These are phyloP conservation scores for Pelargonium cotyledonis DNA, from an alignment of 441 rosid species.

Conservation along the genomic window DNA sequence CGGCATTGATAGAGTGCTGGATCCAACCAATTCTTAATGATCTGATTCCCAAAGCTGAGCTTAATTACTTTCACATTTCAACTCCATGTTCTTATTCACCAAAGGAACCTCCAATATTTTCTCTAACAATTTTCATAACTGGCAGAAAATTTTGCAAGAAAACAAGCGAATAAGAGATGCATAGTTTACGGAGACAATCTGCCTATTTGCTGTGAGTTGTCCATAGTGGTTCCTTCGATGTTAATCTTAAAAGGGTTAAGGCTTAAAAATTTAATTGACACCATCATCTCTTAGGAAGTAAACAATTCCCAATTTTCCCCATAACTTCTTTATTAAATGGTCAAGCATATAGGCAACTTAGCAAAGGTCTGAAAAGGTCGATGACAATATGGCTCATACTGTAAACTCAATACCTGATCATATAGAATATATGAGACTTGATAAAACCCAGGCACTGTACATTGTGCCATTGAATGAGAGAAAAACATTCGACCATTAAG, in stretches of 20 bases:
- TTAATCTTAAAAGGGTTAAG: not conserved
- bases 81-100: conserved; percentile 1
- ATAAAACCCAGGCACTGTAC: not conserved
- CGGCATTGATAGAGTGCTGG: not conserved
- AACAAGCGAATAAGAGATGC: not conserved
- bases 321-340: not conserved
- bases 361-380: no score
- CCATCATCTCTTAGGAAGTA: not conserved
- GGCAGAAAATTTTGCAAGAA: not conserved
- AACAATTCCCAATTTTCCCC: not conserved
- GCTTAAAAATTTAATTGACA: not conserved
- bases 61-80: conserved; percentile 2
- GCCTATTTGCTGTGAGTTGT: not conserved
- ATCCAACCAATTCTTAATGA: not conserved
- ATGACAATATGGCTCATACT: not conserved
- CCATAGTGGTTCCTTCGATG: conserved; percentile 1
- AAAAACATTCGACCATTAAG: not conserved
- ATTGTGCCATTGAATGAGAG: not conserved
- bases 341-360: no score
- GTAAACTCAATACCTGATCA: not conserved
- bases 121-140: not conserved
- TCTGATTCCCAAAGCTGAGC: conserved; percentile 1
- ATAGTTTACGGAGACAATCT: not conserved
- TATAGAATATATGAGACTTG: not conserved
- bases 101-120: not conserved